These are phyloP conservation scores for Chlamydomonas sphaeroides DNA, from an alignment of 139 green algal genomes.

Conservation along the genomic window DNA sequence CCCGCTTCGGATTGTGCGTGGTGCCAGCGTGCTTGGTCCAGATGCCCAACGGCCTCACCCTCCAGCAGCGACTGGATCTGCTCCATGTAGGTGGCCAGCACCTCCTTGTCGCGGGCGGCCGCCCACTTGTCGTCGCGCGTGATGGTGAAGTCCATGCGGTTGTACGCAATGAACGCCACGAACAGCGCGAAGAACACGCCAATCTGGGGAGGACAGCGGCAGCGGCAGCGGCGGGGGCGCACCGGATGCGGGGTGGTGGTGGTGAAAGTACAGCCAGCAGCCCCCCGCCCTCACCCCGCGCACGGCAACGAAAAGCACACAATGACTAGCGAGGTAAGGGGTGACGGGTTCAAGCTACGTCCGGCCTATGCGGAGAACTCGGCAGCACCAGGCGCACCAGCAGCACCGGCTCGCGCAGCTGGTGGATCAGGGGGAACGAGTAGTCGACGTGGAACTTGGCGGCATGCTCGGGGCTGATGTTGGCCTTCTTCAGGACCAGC, in stretches of 20 bases:
- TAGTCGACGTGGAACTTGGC: slow-evolving; percentile 69
- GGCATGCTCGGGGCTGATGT: slow-evolving; percentile 65
- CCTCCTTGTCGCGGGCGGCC: slow-evolving; percentile 36
- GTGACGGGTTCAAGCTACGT: no score
- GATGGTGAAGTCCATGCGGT: slow-evolving; percentile 75
- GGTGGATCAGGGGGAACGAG: slow-evolving; percentile 50
- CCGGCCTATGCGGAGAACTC: no score
- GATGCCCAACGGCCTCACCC: no score
- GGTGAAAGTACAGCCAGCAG: no score
- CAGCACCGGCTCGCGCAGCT: slow-evolving; percentile 76
- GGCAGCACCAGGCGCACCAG: slow-evolving; percentile 40
- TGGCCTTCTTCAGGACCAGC: slow-evolving; percentile 75
- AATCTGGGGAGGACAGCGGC: not conserved
- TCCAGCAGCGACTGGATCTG: slow-evolving; percentile 39
- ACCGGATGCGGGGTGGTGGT: no score
- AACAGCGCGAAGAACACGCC: slow-evolving; percentile 66
- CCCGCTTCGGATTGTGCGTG: no score
- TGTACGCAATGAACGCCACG: slow-evolving; percentile 60
- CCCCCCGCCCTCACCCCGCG: no score
- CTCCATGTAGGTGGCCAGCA: slow-evolving; percentile 48
- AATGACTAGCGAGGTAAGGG: no score
- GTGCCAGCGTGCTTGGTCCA: no score
- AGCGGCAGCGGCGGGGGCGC: no score
- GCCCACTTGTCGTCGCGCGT: slow-evolving; percentile 53
- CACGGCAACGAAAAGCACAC: no score